Conservation (phyloP, 129 eudicot species). For the Centrapalus pauciflorus region DNA sequence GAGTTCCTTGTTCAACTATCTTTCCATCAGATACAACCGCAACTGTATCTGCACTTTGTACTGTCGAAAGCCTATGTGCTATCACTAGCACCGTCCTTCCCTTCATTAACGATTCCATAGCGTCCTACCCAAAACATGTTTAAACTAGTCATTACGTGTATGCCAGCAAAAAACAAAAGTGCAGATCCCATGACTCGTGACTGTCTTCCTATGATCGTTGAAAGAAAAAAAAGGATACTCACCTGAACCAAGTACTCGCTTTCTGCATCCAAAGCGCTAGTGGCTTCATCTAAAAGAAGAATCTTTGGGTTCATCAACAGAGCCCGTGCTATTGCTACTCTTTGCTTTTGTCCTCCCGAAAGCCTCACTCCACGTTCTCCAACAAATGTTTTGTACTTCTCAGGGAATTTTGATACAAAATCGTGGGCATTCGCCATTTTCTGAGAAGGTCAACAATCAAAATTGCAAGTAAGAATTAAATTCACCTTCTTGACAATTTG, state of each 20-base stretch:
- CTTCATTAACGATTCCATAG: slow-evolving; percentile 65
- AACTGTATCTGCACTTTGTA: slow-evolving; percentile 57
- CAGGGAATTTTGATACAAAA: slow-evolving; percentile 71
- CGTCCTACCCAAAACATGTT: slow-evolving; percentile 34
- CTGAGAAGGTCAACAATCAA: slow-evolving; percentile 25
- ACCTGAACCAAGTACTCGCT: slow-evolving; percentile 97
- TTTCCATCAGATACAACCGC: slow-evolving; percentile 69
- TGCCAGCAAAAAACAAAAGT: no score
- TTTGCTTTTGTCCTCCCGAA: slow-evolving; percentile 92
- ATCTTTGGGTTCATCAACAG: slow-evolving; percentile 76
- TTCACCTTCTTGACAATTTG: background rate
- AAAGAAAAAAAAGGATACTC: background rate
- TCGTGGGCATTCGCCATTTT: slow-evolving; percentile 98
- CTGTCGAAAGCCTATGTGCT: slow-evolving; percentile 72
- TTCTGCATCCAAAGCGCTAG: slow-evolving; percentile 93
- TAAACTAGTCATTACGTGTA: background rate
- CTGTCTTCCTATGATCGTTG: background rate
- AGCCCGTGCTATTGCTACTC: slow-evolving; percentile 93
- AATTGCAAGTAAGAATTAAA: background rate
- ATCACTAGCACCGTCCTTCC: slow-evolving; percentile 71
- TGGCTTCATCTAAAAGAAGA: slow-evolving; percentile 83
- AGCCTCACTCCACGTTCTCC: slow-evolving; percentile 96
- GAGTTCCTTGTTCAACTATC: slow-evolving; percentile 65
- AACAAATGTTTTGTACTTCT: slow-evolving; percentile 74
- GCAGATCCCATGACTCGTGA: background rate